Base-by-base conservation (phyloP, 208 protist genomes). In the Willaertia magna region DNA sequence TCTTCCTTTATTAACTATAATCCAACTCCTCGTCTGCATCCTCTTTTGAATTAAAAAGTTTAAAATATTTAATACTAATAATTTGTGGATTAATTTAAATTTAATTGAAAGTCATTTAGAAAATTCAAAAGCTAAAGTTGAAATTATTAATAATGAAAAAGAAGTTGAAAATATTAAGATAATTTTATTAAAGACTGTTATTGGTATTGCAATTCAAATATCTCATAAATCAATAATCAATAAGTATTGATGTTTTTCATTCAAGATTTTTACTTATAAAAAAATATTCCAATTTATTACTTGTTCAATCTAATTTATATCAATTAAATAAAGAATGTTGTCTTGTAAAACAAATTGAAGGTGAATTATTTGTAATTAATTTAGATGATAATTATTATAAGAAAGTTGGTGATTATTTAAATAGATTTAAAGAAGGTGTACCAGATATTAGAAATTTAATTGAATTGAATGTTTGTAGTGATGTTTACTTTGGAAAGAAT, bases 21-120 rank as follows among this genome's bases (percentile, higher is more conserved):
- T n/a, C n/a, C n/a, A n/a, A n/a, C n/a, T n/a, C n/a, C n/a, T n/a
- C n/a, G n/a, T n/a, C n/a, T n/a, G n/a, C n/a, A n/a, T n/a, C n/a
- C n/a, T n/a, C n/a, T n/a, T n/a, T n/a, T n/a, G n/a, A 85, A 96
- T 99, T 84, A 88, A 90, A 74, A 98, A 97, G 87, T 97, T 99
- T 92, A 92, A 92, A 67, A 96, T 98, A 90, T 99, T 99, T 91
- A 99, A 99, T 91, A 99, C 98, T 26, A 99, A 99, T 92, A 99
- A 99, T 92, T 87, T 99, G 47, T 99, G 97, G 97, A 87, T 99
- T 30, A 90, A 95, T 79, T 89, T 99, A 34, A 86, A 88, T 16
- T 92, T 94, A 48, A 92, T 98, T 59, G 88, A 96, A 48, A 84
- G 26, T n/a, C 55, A 84, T 14, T 84, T 93, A 1, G 79, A 82